Percentiles rank a stretch among this genome's conserved stretches.
Evolutionary conservation across 208 protist genomes (phyloP).

Genomic region (Porcisia hertigi): DNA sequence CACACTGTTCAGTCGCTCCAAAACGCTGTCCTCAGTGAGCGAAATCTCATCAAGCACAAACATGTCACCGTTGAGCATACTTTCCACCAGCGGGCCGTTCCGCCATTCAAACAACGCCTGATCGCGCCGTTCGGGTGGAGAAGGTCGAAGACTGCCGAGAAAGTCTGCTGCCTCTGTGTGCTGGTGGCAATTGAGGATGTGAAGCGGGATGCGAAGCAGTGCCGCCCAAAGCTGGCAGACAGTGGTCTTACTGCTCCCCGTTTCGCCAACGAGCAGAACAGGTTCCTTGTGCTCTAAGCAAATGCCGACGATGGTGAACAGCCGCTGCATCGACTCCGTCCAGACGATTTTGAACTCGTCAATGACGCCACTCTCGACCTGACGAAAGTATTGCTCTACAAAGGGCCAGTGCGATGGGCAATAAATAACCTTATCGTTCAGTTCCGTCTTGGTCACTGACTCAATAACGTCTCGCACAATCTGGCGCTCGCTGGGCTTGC

Average conservation of each 20-base stretch:
- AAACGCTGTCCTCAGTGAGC: slow-evolving; percentile 99
- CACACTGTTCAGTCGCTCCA: slow-evolving; percentile 99
- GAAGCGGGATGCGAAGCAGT: slow-evolving; percentile 84
- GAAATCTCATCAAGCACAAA: slow-evolving; percentile 99
- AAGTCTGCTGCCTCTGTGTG: slow-evolving; percentile 99
- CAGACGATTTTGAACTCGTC: slow-evolving; percentile 95
- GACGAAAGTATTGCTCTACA: slow-evolving; percentile 66
- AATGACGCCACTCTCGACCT: slow-evolving; percentile 66
- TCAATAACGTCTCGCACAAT: slow-evolving; percentile 94
- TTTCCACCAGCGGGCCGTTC: slow-evolving; percentile 98
- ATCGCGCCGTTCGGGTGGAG: slow-evolving; percentile 75
- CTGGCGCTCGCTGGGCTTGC: slow-evolving; percentile 93
- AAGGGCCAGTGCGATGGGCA: slow-evolving; percentile 84
- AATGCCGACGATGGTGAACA: slow-evolving; percentile 96
- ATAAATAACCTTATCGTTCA: slow-evolving; percentile 72
- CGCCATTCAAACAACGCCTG: slow-evolving; percentile 97
- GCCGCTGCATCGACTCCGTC: slow-evolving; percentile 95
- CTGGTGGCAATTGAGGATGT: slow-evolving; percentile 99
- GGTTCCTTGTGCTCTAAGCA: slow-evolving; percentile 96
- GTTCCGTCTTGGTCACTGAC: slow-evolving; percentile 70
- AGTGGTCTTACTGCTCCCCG: slow-evolving; percentile 99
- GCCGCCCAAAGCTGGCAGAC: slow-evolving; percentile 96
- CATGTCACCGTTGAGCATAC: slow-evolving; percentile 98
- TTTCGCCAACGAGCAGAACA: slow-evolving; percentile 98
- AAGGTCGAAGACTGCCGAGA: slow-evolving; percentile 92